Evolutionary conservation across 2,329 filamentous ascomycete genomes (phyloP), one percentile per base, ranked within the genome.

Genomic region (Hirsutella thompsonii): DNA sequence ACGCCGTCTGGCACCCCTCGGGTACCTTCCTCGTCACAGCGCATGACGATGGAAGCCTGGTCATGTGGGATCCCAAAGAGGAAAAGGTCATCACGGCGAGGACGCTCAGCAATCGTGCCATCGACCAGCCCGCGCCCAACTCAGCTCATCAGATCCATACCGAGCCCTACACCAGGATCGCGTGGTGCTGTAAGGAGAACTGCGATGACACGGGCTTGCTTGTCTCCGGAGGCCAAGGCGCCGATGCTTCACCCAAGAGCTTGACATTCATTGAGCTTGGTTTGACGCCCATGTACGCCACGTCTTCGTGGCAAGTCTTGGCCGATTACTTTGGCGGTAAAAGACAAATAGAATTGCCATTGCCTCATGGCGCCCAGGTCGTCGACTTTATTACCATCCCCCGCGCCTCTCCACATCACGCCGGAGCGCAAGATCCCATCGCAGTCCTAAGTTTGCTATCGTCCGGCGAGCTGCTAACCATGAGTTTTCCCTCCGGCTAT

Each of bases 121-220:
- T 96, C 41, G 75, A 95, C 50, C 74, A 81, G 46, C 79, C 81
- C 2, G 69, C 70, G 0, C 57, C 68, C 13, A 51, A 64, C 1
- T 61, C 70, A 3, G 69, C 68, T 1, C 69, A 68, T 1, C 66
- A 79, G 34, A 69, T 70, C 14, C 61, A 81, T 13, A 81, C 83
- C 46, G 81, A 85, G 42, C 86, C 87, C 1, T 83, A 90, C 45
- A 76, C 77, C 45, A 80, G 79, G 46, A 78, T 96, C 42, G 74
- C 80, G 1, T 98, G 92, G 92, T 98, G 92, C 62, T 90, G 86
- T 43, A 95, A 95, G 57, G 73, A 81, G 44, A 94, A 96, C 54
- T 83, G 88, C 0, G 92, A 98, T 53, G 90, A 98, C 53, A 96
- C 88, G 16, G 90, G 81, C 2, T 69, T 98, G 20, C 63, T 98